A percentile compares a stretch with the other conserved stretches of the same genome.
Conservation (phyloP, 805 yeast species). For the Sugiyamaella americana region DNA sequence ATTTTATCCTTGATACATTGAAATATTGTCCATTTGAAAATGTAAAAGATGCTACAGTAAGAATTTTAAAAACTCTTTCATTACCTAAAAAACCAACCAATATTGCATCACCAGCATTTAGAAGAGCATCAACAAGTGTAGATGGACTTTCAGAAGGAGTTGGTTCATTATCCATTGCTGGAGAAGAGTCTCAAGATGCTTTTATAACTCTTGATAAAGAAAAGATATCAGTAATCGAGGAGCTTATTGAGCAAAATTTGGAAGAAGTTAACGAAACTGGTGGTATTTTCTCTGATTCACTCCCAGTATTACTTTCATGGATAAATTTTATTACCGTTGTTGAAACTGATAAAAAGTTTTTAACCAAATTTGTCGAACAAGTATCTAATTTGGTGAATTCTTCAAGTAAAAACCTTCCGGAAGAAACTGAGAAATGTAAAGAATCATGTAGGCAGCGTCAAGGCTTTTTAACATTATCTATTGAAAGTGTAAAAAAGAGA, state of each 20-base stretch:
- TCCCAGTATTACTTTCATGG: slow-evolving; percentile 48
- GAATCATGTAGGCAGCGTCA: slow-evolving; percentile 7
- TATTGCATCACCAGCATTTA: slow-evolving; percentile 9
- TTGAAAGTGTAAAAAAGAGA: slow-evolving; percentile 14
- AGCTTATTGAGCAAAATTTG: slow-evolving; percentile 31
- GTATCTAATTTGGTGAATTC: slow-evolving; percentile 27
- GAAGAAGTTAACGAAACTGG: slow-evolving; percentile 21
- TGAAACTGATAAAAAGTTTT: slow-evolving; percentile 29
- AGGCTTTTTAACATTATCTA: slow-evolving; percentile 11
- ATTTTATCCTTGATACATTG: slow-evolving; percentile 59
- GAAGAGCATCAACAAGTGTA: neutral
- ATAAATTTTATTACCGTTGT: slow-evolving; percentile 47
- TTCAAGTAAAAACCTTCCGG: neutral
- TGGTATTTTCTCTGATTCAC: slow-evolving; percentile 11
- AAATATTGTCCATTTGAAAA: slow-evolving; percentile 58
- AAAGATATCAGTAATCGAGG: slow-evolving; percentile 40
- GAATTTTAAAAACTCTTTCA: slow-evolving; percentile 60
- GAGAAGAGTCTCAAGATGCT: slow-evolving; percentile 1
- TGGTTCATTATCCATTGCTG: neutral
- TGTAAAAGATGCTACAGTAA: slow-evolving; percentile 53
- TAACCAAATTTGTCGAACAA: slow-evolving; percentile 31
- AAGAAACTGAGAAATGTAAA: neutral
- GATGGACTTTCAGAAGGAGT: neutral
- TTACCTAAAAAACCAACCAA: slow-evolving; percentile 26
- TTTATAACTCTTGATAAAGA: slow-evolving; percentile 39